phyloP scores from a whole-genome alignment of 2,329 filamentous ascomycete species.

The Colletotrichum sansevieriae region DNA sequence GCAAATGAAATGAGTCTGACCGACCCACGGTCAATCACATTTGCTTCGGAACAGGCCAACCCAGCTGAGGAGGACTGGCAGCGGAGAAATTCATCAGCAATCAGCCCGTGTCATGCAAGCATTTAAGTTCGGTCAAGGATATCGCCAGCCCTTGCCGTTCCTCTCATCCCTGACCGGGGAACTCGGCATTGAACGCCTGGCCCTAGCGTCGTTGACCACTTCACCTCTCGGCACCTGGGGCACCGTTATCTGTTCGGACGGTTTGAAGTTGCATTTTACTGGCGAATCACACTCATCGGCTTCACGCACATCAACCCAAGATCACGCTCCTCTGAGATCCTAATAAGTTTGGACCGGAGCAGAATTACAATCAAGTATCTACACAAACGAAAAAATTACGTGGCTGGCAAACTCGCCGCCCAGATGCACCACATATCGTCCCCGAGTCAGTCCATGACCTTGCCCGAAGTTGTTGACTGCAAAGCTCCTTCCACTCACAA shows the following conservation, averaged over 20 bases:
- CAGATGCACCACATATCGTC: conserved; percentile 43
- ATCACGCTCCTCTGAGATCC: no score
- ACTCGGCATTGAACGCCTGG: conserved; percentile 12
- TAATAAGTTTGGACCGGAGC: no score
- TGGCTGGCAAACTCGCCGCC: conserved; percentile 44
- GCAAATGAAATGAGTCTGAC: no score
- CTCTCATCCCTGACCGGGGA: conserved; percentile 1
- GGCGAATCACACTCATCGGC: neutral
- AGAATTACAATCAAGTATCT: neutral
- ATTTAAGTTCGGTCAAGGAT: conserved; percentile 5
- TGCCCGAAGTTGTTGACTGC: conserved; percentile 40
- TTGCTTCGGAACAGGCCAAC: no score
- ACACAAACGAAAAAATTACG: conserved; percentile 38
- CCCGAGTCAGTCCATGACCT: conserved; percentile 41
- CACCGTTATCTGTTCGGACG: no score
- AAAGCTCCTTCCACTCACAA: conserved; percentile 44
- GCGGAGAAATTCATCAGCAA: no score
- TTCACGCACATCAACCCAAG: neutral
- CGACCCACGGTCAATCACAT: no score
- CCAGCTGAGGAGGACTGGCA: no score
- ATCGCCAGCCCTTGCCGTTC: conserved; percentile 16
- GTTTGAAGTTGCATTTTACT: no score
- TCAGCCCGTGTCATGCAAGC: conserved; percentile 10
- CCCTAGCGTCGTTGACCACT: conserved; percentile 1
- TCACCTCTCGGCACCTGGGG: no score